phyloP scores from a whole-genome alignment of 257 asterid genomes.

The Leptodermis oblonga region DNA sequence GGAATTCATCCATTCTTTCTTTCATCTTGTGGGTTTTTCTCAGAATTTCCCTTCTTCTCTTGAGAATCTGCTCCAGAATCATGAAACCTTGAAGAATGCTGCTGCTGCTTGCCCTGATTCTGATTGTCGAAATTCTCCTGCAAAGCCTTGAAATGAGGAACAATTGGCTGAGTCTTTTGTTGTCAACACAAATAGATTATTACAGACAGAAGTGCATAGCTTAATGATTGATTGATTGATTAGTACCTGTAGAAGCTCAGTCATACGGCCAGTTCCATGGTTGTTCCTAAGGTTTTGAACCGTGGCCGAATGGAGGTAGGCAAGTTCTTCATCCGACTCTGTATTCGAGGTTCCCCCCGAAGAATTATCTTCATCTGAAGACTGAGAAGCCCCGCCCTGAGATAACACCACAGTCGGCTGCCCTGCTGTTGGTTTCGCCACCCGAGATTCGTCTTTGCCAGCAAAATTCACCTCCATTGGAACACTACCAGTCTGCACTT shows the following conservation, averaged over 20 bases:
- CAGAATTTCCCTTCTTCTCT: conserved; percentile 16
- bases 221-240: neutral
- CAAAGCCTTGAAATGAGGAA: conserved; percentile 48
- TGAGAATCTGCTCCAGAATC: conserved; percentile 19
- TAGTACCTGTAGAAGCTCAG: conserved; percentile 85
- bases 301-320: conserved; percentile 24
- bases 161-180: no score
- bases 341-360: conserved; percentile 28
- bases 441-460: conserved; percentile 25
- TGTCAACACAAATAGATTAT: neutral
- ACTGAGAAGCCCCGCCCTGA: conserved; percentile 41
- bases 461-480: conserved; percentile 20
- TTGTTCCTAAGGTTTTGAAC: conserved; percentile 37
- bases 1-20: neutral
- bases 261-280: conserved; percentile 75
- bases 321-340: conserved; percentile 11
- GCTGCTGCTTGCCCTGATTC: conserved; percentile 30
- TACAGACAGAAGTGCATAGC: neutral
- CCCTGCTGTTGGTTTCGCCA: conserved; percentile 25
- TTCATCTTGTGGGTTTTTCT: conserved; percentile 20
- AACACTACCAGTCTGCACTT: conserved; percentile 25
- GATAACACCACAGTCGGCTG: conserved; percentile 15
- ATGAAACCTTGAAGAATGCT: no score
- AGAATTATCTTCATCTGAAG: conserved; percentile 41
- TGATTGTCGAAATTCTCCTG: conserved; percentile 67